Evolutionary conservation across 2,329 filamentous ascomycete genomes (phyloP).

Genomic region (Periglandula ipomoeae): DNA sequence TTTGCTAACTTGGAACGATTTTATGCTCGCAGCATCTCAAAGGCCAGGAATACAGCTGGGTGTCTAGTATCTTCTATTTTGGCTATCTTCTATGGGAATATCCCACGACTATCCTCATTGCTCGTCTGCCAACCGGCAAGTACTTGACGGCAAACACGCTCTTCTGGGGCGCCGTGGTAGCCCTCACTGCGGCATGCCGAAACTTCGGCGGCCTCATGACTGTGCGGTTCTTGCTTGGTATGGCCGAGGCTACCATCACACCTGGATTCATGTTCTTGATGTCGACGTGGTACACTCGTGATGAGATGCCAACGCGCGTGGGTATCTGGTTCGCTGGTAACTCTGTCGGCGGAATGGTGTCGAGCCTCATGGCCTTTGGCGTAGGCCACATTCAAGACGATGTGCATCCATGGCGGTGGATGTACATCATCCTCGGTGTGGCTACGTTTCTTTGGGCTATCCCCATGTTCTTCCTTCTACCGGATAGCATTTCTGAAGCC

Average conservation of each 20-base stretch:
- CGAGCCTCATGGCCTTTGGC: constrained; percentile 44
- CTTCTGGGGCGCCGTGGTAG: constrained; percentile 38
- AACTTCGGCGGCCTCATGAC: constrained; percentile 28
- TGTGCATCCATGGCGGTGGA: constrained; percentile 45
- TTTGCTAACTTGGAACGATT: constrained; percentile 9
- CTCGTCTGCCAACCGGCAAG: constrained; percentile 36
- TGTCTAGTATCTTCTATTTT: constrained; percentile 24
- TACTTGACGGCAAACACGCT: constrained; percentile 36
- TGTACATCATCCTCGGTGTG: constrained; percentile 47
- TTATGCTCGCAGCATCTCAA: constrained; percentile 7
- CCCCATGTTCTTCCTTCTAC: constrained; percentile 37
- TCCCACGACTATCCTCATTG: constrained; percentile 37
- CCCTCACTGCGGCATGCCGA: constrained; percentile 32
- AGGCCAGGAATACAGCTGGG: constrained; percentile 8
- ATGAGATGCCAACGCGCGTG: constrained; percentile 38
- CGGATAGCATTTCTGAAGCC: constrained; percentile 44
- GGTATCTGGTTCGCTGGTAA: constrained; percentile 49
- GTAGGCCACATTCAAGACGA: constrained; percentile 41
- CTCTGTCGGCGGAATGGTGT: constrained; percentile 36
- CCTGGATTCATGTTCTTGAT: constrained; percentile 46
- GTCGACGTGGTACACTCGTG: constrained; percentile 40
- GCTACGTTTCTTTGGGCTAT: constrained; percentile 43
- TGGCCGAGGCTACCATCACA: constrained; percentile 43
- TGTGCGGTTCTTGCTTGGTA: constrained; percentile 43
- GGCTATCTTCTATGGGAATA: constrained; percentile 41